Evolutionary conservation across 192 early-diverging fungal genomes (phyloP).

Genomic region (Glomus cerebriforme): DNA sequence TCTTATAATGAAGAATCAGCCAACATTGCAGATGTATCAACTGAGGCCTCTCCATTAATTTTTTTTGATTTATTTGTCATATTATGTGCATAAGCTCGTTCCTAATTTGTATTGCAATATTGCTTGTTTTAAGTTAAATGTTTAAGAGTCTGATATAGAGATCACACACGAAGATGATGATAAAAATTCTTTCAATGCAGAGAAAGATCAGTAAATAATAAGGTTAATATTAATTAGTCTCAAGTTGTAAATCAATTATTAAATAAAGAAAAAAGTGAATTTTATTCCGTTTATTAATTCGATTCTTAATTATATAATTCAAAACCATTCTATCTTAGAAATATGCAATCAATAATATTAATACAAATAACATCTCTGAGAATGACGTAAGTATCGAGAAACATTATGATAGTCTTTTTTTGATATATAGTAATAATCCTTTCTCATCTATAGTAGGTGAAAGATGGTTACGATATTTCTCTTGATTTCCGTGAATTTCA

Average conservation of each 20-base stretch:
- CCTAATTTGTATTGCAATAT: too few species aligned
- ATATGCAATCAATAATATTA: neutral
- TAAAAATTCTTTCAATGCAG: constrained; percentile 14
- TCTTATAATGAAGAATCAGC: too few species aligned
- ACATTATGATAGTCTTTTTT: constrained; percentile 8
- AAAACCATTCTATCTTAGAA: neutral
- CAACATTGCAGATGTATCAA: too few species aligned
- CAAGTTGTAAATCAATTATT: neutral
- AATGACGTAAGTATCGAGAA: too few species aligned
- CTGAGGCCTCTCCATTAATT: too few species aligned
- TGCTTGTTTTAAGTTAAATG: too few species aligned
- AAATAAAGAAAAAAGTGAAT: neutral
- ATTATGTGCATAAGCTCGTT: too few species aligned
- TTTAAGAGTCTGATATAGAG: too few species aligned
- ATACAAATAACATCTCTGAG: constrained; percentile 17
- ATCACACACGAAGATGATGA: too few species aligned
- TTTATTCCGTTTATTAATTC: constrained; percentile 9
- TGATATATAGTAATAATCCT: neutral
- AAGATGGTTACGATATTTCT: constrained; percentile 13
- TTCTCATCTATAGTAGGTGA: constrained; percentile 6
- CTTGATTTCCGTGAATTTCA: constrained; percentile 15
- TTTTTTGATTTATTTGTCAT: too few species aligned
- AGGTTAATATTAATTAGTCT: constrained; percentile 19
- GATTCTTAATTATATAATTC: constrained; percentile 13
- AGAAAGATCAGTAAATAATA: constrained; percentile 7